A percentile compares a stretch with the other conserved stretches of the same genome.
phyloP scores from a whole-genome alignment of 176 grass and related monocot species.

The Saccharum spontaneum region DNA sequence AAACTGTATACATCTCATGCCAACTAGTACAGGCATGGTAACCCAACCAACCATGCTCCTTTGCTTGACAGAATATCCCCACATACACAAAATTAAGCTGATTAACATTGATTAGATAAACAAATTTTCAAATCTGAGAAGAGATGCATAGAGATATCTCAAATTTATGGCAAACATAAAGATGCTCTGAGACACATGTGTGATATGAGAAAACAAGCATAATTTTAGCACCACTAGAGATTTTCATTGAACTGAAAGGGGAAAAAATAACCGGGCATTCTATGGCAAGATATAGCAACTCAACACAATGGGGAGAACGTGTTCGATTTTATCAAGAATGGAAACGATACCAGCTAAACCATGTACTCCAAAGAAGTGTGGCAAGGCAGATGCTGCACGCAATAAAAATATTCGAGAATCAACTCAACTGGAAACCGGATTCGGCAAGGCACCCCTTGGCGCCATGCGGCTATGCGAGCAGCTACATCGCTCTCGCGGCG shows the following conservation, averaged over 20 bases:
- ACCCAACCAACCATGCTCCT: neutral
- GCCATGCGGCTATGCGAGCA: neutral
- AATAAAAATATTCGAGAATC: neutral
- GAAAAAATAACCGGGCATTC: neutral
- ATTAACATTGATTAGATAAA: neutral
- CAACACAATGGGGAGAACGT: neutral
- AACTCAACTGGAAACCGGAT: neutral
- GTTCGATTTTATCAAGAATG: neutral
- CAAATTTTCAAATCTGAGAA: neutral
- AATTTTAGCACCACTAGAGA: neutral
- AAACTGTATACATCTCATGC: constrained; percentile 5
- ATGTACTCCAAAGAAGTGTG: neutral
- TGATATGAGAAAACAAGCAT: neutral
- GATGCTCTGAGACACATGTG: neutral
- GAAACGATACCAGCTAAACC: neutral
- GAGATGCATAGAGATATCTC: neutral
- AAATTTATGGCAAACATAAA: neutral
- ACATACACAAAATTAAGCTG: neutral
- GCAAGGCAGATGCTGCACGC: neutral
- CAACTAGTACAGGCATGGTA: constrained; percentile 4
- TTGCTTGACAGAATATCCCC: neutral
- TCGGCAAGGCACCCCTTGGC: neutral
- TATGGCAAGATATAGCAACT: neutral
- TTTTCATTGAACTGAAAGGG: neutral
- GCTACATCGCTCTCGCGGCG: neutral